A percentile compares a stretch with the other conserved stretches of the same genome.
Evolutionary conservation across 495 filamentous ascomycete species (phyloP).

Genomic region (Wilcoxina mikolae): DNA sequence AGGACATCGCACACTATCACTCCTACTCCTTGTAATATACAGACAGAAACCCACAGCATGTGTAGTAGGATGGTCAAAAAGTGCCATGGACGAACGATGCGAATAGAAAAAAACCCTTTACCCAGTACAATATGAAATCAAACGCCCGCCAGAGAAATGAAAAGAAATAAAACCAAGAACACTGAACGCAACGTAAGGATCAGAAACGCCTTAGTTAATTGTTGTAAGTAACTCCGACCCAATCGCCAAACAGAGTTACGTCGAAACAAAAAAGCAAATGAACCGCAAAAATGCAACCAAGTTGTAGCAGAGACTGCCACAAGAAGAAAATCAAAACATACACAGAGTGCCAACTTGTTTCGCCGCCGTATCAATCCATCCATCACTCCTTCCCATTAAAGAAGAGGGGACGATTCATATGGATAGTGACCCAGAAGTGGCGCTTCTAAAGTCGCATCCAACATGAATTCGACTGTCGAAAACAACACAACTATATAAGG

Average conservation of each 20-base stretch:
- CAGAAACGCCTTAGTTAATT: background rate
- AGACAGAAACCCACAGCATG: too few species aligned
- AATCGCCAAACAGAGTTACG: background rate
- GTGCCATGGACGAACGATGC: too few species aligned
- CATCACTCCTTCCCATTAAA: background rate
- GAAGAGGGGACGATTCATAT: background rate
- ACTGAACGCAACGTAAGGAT: conserved; percentile 5
- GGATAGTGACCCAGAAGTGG: background rate
- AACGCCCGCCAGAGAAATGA: conserved; percentile 11
- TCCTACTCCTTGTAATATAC: too few species aligned
- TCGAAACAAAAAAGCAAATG: background rate
- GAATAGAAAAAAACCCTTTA: conserved; percentile 14
- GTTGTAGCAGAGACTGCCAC: too few species aligned
- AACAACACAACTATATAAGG: too few species aligned
- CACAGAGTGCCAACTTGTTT: background rate
- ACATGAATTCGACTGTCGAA: too few species aligned
- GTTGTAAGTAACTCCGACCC: background rate
- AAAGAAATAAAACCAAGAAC: conserved; percentile 7
- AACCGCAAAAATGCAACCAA: background rate
- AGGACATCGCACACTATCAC: too few species aligned
- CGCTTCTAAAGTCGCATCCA: too few species aligned
- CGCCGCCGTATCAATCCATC: background rate
- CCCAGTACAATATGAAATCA: conserved; percentile 7
- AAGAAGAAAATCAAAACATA: background rate
- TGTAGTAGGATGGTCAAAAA: too few species aligned